These are phyloP conservation scores for Wakefieldia striispora DNA, from an alignment of 768 basidiomycete species.

Conservation along the genomic window DNA sequence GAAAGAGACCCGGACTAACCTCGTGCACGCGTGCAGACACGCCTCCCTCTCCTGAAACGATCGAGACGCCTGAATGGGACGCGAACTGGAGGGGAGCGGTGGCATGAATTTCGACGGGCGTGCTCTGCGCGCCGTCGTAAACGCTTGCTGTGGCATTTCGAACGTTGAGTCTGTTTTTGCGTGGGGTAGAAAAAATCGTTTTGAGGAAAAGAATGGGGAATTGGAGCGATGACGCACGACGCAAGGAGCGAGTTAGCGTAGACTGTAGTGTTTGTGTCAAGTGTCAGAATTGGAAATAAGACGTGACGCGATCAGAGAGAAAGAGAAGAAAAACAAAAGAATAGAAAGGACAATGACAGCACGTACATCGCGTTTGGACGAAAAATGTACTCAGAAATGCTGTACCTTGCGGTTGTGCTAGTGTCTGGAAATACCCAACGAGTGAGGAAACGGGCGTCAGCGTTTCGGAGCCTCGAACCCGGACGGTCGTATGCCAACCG, in stretches of 20 bases:
- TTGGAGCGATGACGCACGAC: constrained; percentile 17
- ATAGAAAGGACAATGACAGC: too few species aligned
- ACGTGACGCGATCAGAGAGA: too few species aligned
- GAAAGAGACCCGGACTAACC: neutral
- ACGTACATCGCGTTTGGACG: constrained; percentile 28
- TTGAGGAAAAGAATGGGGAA: neutral
- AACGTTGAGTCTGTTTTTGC: constrained; percentile 20
- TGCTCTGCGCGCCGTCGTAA: constrained; percentile 1
- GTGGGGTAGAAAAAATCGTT: neutral
- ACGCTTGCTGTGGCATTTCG: constrained; percentile 19
- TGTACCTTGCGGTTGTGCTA: constrained; percentile 17
- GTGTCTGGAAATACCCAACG: constrained; percentile 5
- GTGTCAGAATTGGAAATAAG: too few species aligned
- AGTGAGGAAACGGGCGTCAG: neutral
- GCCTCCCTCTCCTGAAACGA: neutral
- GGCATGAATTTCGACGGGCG: constrained; percentile 11
- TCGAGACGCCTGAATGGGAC: constrained; percentile 11
- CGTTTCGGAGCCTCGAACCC: too few species aligned
- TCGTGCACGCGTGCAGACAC: neutral
- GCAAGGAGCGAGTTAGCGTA: constrained; percentile 31
- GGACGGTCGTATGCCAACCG: too few species aligned
- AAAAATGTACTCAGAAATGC: constrained; percentile 21
- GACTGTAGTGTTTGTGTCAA: constrained; percentile 6
- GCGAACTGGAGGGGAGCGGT: constrained; percentile 26
- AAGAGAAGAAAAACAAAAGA: too few species aligned